Conservation (phyloP, 2,329 filamentous ascomycete species). For the Cladosporium phlei region DNA sequence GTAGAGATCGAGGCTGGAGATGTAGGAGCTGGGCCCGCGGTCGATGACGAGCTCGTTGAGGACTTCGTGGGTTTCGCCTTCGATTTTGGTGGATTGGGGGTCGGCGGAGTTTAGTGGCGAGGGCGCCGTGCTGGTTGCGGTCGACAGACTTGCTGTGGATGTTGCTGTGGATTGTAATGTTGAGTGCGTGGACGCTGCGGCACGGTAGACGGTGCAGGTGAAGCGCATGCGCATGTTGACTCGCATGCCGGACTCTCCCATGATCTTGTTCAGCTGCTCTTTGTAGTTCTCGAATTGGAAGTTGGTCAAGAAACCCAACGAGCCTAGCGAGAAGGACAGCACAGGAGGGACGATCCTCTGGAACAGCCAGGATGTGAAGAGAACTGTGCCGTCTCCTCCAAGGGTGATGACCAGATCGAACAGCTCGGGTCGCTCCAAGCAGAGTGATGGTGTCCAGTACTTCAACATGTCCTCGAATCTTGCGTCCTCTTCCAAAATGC, state of each 20-base stretch:
- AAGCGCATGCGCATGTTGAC: slow-evolving; percentile 98
- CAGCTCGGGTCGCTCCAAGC: slow-evolving; percentile 87
- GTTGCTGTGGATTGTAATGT: slow-evolving; percentile 24
- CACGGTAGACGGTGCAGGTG: slow-evolving; percentile 92
- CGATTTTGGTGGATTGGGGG: slow-evolving; percentile 59
- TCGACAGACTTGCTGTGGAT: slow-evolving; percentile 30
- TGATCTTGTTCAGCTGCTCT: slow-evolving; percentile 77
- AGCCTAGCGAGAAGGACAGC: slow-evolving; percentile 77
- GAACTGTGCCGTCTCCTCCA: slow-evolving; percentile 79
- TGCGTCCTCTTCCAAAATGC: slow-evolving; percentile 67
- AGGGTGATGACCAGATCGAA: slow-evolving; percentile 92
- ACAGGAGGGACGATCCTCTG: slow-evolving; percentile 82
- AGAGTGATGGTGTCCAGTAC: slow-evolving; percentile 95
- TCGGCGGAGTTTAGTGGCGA: slow-evolving; percentile 12
- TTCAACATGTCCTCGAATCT: slow-evolving; percentile 78
- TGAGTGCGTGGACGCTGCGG: slow-evolving; percentile 36
- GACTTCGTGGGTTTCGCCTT: slow-evolving; percentile 95
- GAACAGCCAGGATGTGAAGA: slow-evolving; percentile 90
- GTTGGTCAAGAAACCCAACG: slow-evolving; percentile 80
- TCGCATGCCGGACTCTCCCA: slow-evolving; percentile 93
- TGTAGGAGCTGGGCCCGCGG: slow-evolving; percentile 90
- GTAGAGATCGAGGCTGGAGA: slow-evolving; percentile 93
- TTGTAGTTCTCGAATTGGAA: slow-evolving; percentile 87
- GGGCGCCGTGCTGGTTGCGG: slow-evolving; percentile 16
- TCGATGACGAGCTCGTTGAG: slow-evolving; percentile 98